Evolutionary conservation across 225 moss, liverwort and hornwort genomes (phyloP).

Genomic region (Rhytidiadelphus loreus): DNA sequence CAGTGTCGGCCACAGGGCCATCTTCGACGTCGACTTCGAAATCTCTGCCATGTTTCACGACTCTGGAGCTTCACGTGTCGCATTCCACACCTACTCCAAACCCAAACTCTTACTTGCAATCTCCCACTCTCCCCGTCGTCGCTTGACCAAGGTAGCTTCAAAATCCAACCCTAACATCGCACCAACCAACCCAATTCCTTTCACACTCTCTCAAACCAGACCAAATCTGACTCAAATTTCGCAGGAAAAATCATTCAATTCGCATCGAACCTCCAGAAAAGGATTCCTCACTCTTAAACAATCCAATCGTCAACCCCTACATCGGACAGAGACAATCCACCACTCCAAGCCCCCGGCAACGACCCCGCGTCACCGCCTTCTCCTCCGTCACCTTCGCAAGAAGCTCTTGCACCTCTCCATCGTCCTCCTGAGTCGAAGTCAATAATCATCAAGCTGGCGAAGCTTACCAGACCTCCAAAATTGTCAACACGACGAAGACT

Average conservation of each 20-base stretch:
- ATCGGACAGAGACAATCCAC: background rate
- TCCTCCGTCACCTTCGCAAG: background rate
- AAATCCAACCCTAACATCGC: constrained; percentile 1
- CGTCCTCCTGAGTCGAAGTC: background rate
- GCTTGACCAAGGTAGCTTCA: background rate
- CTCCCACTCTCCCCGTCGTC: background rate
- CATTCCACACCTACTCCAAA: background rate
- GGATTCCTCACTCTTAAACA: background rate
- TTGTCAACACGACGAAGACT: constrained; percentile 9
- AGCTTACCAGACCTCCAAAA: background rate
- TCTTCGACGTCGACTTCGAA: constrained; percentile 1
- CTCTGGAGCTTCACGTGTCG: background rate
- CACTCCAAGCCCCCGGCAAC: background rate
- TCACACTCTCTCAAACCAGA: background rate
- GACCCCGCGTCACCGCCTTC: background rate
- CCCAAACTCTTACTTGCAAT: background rate
- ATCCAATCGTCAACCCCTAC: background rate
- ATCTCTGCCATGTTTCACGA: constrained; percentile 12
- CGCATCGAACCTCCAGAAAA: background rate
- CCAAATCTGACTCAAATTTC: background rate
- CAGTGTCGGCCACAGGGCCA: constrained; percentile 18
- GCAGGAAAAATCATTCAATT: background rate
- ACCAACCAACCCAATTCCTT: background rate
- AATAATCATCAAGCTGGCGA: background rate
- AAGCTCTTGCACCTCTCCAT: background rate